Base-by-base conservation (phyloP, 345 rosid species). In the Salix arbutifolia region DNA sequence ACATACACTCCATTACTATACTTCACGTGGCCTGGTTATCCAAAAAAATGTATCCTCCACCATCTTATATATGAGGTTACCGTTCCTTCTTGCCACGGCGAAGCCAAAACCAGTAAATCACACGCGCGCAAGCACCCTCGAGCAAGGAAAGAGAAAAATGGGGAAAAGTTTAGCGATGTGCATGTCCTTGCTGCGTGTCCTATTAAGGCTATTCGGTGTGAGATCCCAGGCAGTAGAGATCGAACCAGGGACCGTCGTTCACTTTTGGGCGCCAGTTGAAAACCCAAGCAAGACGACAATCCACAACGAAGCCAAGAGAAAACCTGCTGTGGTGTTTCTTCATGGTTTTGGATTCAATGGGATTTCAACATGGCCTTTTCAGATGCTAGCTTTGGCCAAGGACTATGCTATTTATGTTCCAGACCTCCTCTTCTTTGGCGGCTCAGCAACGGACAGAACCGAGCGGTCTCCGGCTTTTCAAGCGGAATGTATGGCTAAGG, bases 381-480 rank as follows among this genome's bases (percentile, higher is more conserved):
- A 87, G 73, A 82, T 56, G 61, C 70, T 75, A 2, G 73, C 84
- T 5, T 67, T 85, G 21, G 72, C 85, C 7, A 65, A 71, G 33
- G 38, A 58, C 11, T 85, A 85, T 62, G 52, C 78, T 0, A 83
- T 85, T 40, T 83, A 85, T 73, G 83, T 85, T 8, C 86, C 85
- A 1, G 90, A 85, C 78, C 28, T 87, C 18, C 35, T 83, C 53
- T 85, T 85, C 87, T 85, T 85, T 40, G 88, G 88, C 0, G 79
- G 69, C 38, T 87, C 90, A 1, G 0, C 71, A 80, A 85, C 90
- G 1, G 75, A 73, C 48, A 38, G 58, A 7, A 0, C 50, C 0
- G 75, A 79, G 16, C 71, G 87, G 75, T 71, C 88, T 14, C 75
- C 71, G 50, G 85, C 23, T 56, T 87, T 85, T 53, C 90, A 85